Evolutionary conservation across 108 stramenopile genomes (phyloP).

Genomic region (Nitzschia sp.): DNA sequence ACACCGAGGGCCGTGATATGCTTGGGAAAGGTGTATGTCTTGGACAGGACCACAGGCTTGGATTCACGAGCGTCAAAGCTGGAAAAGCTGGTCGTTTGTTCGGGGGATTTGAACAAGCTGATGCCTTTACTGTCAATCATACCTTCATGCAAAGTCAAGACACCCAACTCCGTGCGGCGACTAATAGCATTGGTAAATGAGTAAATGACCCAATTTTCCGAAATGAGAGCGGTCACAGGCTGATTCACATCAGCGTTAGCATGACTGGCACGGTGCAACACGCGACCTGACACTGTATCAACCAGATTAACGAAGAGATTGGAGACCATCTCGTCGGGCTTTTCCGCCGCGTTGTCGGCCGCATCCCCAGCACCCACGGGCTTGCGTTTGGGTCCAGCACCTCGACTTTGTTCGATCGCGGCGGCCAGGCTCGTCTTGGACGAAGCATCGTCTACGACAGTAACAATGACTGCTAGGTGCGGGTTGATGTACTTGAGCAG

Average conservation of each 20-base stretch:
- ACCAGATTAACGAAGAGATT: conserved; percentile 83
- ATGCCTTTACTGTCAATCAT: conserved; percentile 93
- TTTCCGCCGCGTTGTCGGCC: conserved; percentile 22
- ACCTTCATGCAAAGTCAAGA: conserved; percentile 92
- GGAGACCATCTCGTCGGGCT: conserved; percentile 31
- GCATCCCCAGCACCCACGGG: conserved; percentile 48
- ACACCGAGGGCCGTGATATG: conserved; percentile 86
- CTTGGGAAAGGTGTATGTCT: conserved; percentile 81
- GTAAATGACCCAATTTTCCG: conserved; percentile 95
- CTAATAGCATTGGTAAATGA: conserved; percentile 87
- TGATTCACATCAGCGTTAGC: conserved; percentile 54
- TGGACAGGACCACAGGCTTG: conserved; percentile 88
- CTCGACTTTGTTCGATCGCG: conserved; percentile 7
- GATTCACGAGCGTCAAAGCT: conserved; percentile 74
- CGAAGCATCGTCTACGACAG: conserved; percentile 42
- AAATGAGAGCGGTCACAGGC: conserved; percentile 75
- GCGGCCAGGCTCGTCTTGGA: conserved; percentile 26
- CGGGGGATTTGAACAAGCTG: conserved; percentile 85
- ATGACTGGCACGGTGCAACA: conserved; percentile 88
- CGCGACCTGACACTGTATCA: conserved; percentile 90
- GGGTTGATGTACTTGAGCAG: conserved; percentile 96
- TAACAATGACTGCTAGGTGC: conserved; percentile 83
- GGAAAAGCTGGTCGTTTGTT: conserved; percentile 76
- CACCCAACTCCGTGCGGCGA: conserved; percentile 87
- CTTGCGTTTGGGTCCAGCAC: conserved; percentile 8